Conservation (phyloP, 495 filamentous ascomycete genomes). For the Eremomyces bilateralis region DNA sequence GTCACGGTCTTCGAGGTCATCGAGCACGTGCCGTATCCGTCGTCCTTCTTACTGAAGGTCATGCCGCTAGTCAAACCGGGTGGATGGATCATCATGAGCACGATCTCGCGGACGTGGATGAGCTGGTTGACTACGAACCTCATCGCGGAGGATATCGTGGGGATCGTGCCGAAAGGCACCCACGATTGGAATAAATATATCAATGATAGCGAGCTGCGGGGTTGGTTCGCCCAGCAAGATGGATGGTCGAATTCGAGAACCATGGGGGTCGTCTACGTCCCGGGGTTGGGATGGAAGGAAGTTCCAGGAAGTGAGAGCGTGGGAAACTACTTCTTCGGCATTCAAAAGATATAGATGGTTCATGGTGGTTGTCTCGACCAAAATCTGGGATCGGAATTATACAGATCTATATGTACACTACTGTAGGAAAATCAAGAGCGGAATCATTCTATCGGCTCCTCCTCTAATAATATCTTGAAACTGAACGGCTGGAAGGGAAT, state of each 20-base stretch:
- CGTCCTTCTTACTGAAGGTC: constrained; percentile 43
- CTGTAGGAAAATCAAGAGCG: too few species aligned
- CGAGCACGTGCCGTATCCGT: constrained; percentile 62
- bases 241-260: constrained; percentile 32
- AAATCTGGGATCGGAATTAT: too few species aligned
- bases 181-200: constrained; percentile 95
- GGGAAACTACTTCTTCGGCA: constrained; percentile 93
- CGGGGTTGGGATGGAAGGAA: constrained; percentile 78
- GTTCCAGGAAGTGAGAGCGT: constrained; percentile 60
- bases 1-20: constrained; percentile 85
- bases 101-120: constrained; percentile 69
- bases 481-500: constrained; percentile 83
- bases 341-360: constrained; percentile 20
- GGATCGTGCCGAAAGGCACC: constrained; percentile 76
- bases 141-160: constrained; percentile 69
- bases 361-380: too few species aligned
- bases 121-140: constrained; percentile 84
- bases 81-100: constrained; percentile 79
- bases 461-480: constrained; percentile 71
- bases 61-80: constrained; percentile 63
- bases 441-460: constrained; percentile 44
- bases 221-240: constrained; percentile 28
- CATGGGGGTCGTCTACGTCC: constrained; percentile 83
- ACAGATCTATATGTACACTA: too few species aligned
- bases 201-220: constrained; percentile 58